phyloP scores from a whole-genome alignment of 805 yeast genomes.

The Teunomyces stri region DNA sequence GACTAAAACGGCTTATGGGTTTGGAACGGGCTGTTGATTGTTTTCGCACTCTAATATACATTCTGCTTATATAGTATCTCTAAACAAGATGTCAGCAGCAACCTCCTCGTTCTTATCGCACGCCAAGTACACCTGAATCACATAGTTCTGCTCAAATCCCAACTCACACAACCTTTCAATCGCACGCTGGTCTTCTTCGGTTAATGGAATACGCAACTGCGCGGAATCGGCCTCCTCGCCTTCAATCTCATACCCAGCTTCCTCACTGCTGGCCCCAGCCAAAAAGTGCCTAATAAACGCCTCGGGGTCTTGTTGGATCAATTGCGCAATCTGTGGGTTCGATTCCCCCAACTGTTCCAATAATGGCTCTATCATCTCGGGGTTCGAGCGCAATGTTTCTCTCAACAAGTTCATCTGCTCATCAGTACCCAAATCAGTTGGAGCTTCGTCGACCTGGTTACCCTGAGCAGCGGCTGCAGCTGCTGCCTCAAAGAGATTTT shows the following conservation, averaged over 20 bases:
- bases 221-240: constrained; percentile 32
- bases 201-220: constrained; percentile 53
- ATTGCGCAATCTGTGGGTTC: constrained; percentile 80
- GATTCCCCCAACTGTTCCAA: constrained; percentile 77
- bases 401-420: constrained; percentile 58
- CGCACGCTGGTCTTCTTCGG: constrained; percentile 87
- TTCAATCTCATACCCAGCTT: constrained; percentile 38
- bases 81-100: constrained; percentile 87
- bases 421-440: constrained; percentile 39
- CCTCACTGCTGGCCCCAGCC: constrained; percentile 53
- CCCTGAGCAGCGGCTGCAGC: constrained; percentile 27
- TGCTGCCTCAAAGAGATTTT: constrained; percentile 57
- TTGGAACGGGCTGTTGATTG: not conserved
- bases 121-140: constrained; percentile 92
- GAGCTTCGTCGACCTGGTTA: constrained; percentile 10
- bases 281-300: constrained; percentile 74
- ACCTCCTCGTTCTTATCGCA: constrained; percentile 97
- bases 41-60: not conserved
- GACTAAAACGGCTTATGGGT: not conserved
- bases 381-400: constrained; percentile 77
- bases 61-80: constrained; percentile 31
- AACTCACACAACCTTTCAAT: constrained; percentile 84
- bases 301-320: constrained; percentile 86
- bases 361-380: constrained; percentile 81
- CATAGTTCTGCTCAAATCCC: constrained; percentile 87